phyloP scores from a whole-genome alignment of 1,139 yeast species.

The Scheffersomyces lignicola region DNA sequence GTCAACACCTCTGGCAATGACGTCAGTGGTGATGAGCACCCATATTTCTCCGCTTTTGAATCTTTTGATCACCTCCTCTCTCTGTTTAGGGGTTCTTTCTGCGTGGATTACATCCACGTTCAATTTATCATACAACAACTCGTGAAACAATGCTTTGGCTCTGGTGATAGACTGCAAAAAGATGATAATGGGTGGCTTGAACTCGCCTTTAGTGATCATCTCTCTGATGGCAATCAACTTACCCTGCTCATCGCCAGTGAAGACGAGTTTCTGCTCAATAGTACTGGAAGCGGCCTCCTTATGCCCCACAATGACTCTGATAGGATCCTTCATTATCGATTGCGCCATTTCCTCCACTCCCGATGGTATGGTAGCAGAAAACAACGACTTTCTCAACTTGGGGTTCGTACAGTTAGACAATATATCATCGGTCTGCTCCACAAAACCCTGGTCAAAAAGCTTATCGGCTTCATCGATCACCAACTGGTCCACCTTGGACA shows the following conservation, averaged over 20 bases:
- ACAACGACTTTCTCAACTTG: constrained; percentile 67
- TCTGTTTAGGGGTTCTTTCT: constrained; percentile 85
- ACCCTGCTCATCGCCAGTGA: constrained; percentile 94
- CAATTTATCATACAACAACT: constrained; percentile 82
- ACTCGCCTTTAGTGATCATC: constrained; percentile 78
- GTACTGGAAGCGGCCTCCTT: constrained; percentile 88
- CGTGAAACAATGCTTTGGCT: constrained; percentile 94
- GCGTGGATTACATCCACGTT: constrained; percentile 97
- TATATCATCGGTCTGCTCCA: constrained; percentile 88
- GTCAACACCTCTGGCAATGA: constrained; percentile 94
- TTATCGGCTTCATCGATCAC: constrained; percentile 97
- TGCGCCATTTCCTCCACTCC: constrained; percentile 88
- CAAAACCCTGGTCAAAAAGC: constrained; percentile 84
- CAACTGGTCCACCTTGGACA: constrained; percentile 67
- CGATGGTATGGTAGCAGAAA: constrained; percentile 94
- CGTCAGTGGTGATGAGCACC: constrained; percentile 97
- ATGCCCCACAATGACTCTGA: constrained; percentile 87
- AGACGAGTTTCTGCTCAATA: constrained; percentile 81
- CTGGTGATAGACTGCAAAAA: constrained; percentile 90
- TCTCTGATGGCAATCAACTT: constrained; percentile 89
- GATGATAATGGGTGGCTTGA: constrained; percentile 89
- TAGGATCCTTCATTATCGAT: constrained; percentile 79
- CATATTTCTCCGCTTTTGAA: constrained; percentile 90
- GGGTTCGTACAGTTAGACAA: constrained; percentile 63
- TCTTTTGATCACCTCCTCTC: constrained; percentile 80